phyloP scores from a whole-genome alignment of 805 yeast species.

The Wickerhamiella kurtzmanii region DNA sequence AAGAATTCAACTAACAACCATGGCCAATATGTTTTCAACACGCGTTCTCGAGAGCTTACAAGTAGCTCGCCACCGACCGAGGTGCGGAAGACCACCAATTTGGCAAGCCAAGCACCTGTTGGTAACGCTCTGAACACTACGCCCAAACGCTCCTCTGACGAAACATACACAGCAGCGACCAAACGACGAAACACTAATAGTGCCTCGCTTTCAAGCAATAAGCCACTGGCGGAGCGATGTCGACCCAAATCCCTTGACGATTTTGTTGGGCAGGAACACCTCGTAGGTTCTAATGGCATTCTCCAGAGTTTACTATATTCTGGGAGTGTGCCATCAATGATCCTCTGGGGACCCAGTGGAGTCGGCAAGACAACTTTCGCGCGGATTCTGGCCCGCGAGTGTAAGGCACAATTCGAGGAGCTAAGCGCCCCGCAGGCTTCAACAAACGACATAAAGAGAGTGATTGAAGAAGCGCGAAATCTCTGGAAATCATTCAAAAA shows the following conservation, averaged over 20 bases:
- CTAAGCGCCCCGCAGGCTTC: constrained; percentile 73
- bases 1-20: not conserved
- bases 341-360: constrained; percentile 94
- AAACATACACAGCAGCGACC: too few species aligned
- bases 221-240: constrained; percentile 64
- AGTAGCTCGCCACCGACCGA: not conserved
- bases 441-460: constrained; percentile 47
- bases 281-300: constrained; percentile 51
- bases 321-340: constrained; percentile 53
- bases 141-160: too few species aligned
- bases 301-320: constrained; percentile 49
- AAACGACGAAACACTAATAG: not conserved
- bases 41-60: not conserved
- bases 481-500: constrained; percentile 36
- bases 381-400: constrained; percentile 43
- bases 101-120: too few species aligned
- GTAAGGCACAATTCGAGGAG: constrained; percentile 53
- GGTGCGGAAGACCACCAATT: too few species aligned
- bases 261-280: constrained; percentile 75
- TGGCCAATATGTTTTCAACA: too few species aligned
- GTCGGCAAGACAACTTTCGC: constrained; percentile 83
- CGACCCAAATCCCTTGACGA: constrained; percentile 61
- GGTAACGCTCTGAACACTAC: too few species aligned
- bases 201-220: not conserved
- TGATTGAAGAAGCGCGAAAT: constrained; percentile 39